Evolutionary conservation across 495 filamentous ascomycete genomes (phyloP), one percentile per base, ranked within the genome.

Genomic region (Hypomontagnella monticulosa): DNA sequence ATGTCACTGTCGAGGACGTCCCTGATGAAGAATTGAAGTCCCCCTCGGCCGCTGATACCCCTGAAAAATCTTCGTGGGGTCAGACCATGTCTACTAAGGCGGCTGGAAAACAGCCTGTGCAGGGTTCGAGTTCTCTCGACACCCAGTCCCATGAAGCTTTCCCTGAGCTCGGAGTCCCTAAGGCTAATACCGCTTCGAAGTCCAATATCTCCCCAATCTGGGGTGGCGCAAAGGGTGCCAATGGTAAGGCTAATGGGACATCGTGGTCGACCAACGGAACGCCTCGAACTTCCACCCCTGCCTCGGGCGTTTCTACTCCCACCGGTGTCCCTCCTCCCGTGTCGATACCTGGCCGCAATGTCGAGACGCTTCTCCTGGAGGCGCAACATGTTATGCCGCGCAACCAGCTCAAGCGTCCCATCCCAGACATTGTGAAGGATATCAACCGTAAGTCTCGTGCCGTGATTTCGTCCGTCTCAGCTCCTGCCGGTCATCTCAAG

Each of bases 381-480:
- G 87, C 89, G 1, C 84, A 85, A 2, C 87, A 95, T 71, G 82
- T 96, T 69, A 84, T 90, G 30, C 86, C 88, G 16, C 82, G 89
- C 15, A 83, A 83, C 44, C 87, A 96, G 66, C 76, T 96, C 72
- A 96, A 92, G 84, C 89, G 91, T 57, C 90, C 92, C 15, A 77
- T 96, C 2, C 77, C 83, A 9, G 94, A 97, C 57, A 88, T 95
- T 41, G 73, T 97, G 56, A 88, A 90, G 67, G 92, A 96, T 62
- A 89, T 97, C 73, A 96, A 93, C 71, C 89, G 88, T 71, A 87
- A 88, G 63, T 93, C 91, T n/a, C 90, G 92, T 72, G 92, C 92
- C 42, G 91, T 86, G 59, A 85, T 99, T 52, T 88, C 91, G 59
- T 87, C 92, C 81, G 86, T 84, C 50, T 78, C 86, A 38, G 83